Evolutionary conservation across 176 grass and related monocot genomes (phyloP), one percentile per base, ranked within the genome.

Genomic region (Elaeis guineensis): DNA sequence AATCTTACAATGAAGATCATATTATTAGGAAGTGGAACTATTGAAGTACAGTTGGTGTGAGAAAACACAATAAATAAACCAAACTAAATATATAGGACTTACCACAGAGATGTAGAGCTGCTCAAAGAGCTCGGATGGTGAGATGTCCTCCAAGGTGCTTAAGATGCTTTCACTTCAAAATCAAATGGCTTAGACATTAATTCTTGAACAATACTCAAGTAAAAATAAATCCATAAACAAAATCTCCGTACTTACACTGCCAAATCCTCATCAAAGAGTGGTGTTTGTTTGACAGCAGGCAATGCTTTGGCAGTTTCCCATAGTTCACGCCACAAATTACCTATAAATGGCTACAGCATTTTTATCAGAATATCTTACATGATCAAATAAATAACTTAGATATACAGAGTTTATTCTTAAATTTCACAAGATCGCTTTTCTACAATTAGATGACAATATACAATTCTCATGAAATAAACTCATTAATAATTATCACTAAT

Each of bases 261-360:
- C 67, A 97, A 79, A 89, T 97, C 84, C 75, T 97, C 92, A 83
- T 97, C 87, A 73, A 88, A 97, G 62, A 97, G 77, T n/a, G 92
- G 92, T 82, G 87, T 72, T 61, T 97, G 92, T 53, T 89, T 73
- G 53, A 91, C 84, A 73, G 84, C 87, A 54, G 92, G 87, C 62
- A 90, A 72, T 25, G 92, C 64, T 82, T 91, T 97, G 61, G 92
- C 80, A 72, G 87, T 71, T 63, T 76, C 84, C 92, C 92, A 97
- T 21, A 97, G 62, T 78, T 97, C 92, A 75, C 79, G 82, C 92
- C 92, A 97, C 66, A 97, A 83, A 78, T 97, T 97, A 75, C 78
- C 92, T 89, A 82, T 59, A 80, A 57, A 58, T 65, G 67, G 61
- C 39, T 58, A 84, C 14, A 51, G 25, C 67, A 28, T 75, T 71